These are phyloP conservation scores for Areca catechu DNA, from an alignment of 176 grass and related monocot species.

Conservation along the genomic window DNA sequence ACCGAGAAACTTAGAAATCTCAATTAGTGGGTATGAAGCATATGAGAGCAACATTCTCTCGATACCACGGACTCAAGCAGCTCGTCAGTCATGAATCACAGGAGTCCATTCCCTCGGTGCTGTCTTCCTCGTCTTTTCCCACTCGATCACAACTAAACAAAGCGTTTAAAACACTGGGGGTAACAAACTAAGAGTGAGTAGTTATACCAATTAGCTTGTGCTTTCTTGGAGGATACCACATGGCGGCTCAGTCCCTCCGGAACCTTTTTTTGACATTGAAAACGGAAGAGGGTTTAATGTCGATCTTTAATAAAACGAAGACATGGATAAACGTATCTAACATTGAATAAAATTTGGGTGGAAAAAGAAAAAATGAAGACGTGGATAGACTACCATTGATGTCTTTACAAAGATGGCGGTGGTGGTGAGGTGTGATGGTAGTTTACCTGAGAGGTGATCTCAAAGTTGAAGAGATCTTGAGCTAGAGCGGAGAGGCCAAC, in stretches of 20 bases:
- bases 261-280: conserved; percentile 2
- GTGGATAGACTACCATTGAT: neutral
- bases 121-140: too few species aligned
- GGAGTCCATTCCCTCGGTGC: too few species aligned
- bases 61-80: too few species aligned
- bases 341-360: too few species aligned
- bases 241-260: conserved; percentile 4
- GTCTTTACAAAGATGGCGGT: too few species aligned
- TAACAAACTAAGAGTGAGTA: neutral
- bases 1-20: too few species aligned
- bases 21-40: too few species aligned
- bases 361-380: neutral
- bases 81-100: too few species aligned
- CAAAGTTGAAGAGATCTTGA: conserved; percentile 23
- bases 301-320: neutral
- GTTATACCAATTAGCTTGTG: conserved; percentile 6
- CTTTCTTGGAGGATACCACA: conserved; percentile 6
- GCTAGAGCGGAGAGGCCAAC: conserved; percentile 5
- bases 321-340: neutral
- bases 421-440: neutral
- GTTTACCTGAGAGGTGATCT: conserved; percentile 23
- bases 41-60: too few species aligned
- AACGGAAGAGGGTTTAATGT: too few species aligned
- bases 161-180: too few species aligned
- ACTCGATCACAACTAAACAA: too few species aligned